Percentiles rank a stretch among this genome's conserved stretches.
phyloP scores from a whole-genome alignment of 768 basidiomycete species.

The Lactarius sanguifluus region DNA sequence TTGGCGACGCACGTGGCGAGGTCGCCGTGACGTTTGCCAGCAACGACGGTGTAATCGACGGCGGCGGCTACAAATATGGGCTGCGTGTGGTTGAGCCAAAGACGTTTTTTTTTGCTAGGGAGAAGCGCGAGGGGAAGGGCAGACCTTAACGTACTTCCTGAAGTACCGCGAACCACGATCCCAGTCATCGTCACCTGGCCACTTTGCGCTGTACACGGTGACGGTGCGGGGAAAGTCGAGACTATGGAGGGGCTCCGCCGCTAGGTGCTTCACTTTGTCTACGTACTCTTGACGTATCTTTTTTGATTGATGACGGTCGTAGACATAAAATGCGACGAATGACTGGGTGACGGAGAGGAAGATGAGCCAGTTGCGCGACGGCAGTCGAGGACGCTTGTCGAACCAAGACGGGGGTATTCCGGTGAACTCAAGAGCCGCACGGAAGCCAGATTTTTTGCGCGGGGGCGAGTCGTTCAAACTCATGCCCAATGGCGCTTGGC shows the following conservation, averaged over 20 bases:
- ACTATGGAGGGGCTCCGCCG: slow-evolving; percentile 63
- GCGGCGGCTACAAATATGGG: slow-evolving; percentile 93
- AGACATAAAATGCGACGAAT: slow-evolving; percentile 69
- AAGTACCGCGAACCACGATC: slow-evolving; percentile 85
- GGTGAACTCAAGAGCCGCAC: slow-evolving; percentile 63
- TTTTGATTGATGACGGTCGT: slow-evolving; percentile 84
- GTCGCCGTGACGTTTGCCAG: slow-evolving; percentile 83
- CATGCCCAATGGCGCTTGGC: slow-evolving; percentile 5
- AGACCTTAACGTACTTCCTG: slow-evolving; percentile 95
- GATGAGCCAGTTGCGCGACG: slow-evolving; percentile 92
- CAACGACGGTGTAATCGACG: slow-evolving; percentile 84
- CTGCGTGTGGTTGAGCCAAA: slow-evolving; percentile 43
- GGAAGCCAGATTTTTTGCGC: slow-evolving; percentile 50
- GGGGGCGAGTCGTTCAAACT: slow-evolving; percentile 13
- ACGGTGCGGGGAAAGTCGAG: slow-evolving; percentile 74
- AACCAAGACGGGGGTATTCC: slow-evolving; percentile 73
- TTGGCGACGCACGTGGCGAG: slow-evolving; percentile 75
- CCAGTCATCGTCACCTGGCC: slow-evolving; percentile 94
- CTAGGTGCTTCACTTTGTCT: slow-evolving; percentile 74
- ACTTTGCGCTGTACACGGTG: slow-evolving; percentile 83
- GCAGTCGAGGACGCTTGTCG: slow-evolving; percentile 79
- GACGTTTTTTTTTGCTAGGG: slow-evolving; percentile 19
- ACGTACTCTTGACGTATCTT: slow-evolving; percentile 75
- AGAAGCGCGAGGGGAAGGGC: slow-evolving; percentile 31
- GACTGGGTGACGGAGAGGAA: slow-evolving; percentile 79